These are phyloP conservation scores for Candida coleopterorum DNA, from an alignment of 805 yeast species.

Conservation along the genomic window DNA sequence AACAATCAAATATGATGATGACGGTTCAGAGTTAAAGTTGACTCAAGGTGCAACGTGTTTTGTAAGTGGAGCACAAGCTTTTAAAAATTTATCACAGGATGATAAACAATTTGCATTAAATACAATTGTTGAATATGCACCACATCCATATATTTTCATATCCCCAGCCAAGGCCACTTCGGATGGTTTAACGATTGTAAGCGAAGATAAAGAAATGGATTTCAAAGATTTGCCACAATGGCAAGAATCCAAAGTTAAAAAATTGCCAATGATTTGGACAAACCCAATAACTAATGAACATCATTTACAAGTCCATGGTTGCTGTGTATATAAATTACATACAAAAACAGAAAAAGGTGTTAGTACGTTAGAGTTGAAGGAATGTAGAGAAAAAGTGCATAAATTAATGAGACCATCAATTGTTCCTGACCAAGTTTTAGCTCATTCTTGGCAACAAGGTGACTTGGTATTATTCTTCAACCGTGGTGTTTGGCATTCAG, in stretches of 20 bases:
- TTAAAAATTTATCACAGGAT: conserved; percentile 57
- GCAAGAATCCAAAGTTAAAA: conserved; percentile 75
- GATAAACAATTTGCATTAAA: conserved; percentile 70
- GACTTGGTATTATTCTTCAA: conserved; percentile 84
- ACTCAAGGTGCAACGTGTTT: conserved; percentile 89
- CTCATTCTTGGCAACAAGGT: conserved; percentile 80
- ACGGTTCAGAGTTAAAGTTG: conserved; percentile 56
- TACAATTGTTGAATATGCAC: conserved; percentile 85
- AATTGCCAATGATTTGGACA: conserved; percentile 86
- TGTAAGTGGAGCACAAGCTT: conserved; percentile 79
- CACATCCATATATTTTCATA: conserved; percentile 86
- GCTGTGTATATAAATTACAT: conserved; percentile 69
- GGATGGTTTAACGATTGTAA: conserved; percentile 82
- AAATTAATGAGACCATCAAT: conserved; percentile 83
- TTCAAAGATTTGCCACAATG: conserved; percentile 73
- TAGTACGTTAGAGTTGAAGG: conserved; percentile 51
- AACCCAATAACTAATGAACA: conserved; percentile 81
- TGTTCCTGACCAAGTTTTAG: conserved; percentile 65
- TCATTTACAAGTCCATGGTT: conserved; percentile 84
- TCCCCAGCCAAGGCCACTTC: conserved; percentile 76
- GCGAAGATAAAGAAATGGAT: conserved; percentile 68
- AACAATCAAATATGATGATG: conserved; percentile 55
- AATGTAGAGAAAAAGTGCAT: conserved; percentile 71
- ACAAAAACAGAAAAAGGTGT: conserved; percentile 49
- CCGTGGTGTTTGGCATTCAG: conserved; percentile 89